Evolutionary conservation across 371 early-diverging fungal species (phyloP), one percentile per base, ranked within the genome.

Genomic region (Thermomucor indicae-seudaticae): DNA sequence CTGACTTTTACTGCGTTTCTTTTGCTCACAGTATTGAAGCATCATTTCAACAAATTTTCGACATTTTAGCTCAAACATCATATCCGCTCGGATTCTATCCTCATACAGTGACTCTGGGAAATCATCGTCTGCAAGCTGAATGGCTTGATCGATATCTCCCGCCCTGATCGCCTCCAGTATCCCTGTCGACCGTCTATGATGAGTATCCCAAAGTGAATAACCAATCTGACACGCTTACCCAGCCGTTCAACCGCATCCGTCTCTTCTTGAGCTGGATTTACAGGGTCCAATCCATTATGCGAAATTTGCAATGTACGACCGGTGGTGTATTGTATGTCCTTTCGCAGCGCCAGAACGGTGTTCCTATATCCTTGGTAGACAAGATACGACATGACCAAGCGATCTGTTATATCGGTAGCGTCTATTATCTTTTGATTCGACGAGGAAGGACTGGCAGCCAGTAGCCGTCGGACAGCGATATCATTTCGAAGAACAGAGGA

Each of bases 31-130:
- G 29, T 62, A 59, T 25, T 64, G 51, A 1, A 77, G 61, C 53
- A 92, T 85, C 74, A 92, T 82, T 70, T 95, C 95, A 19, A 95
- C 65, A 64, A 95, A 94, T 58, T 88, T 84, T 28, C 83, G 86
- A 57, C 95, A 93, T 28, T 83, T 72, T 20, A 96, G 79, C 47
- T 81, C 79, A 53, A 95, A 89, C 38, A 75, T 55, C 41, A 93
- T 70, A 34, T 78, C 72, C 7, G 64, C 76, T 53, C 84, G 75
- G 43, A 53, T 57, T 24, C 55, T 37, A 44, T 62, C 64, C 53
- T 52, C 43, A 27, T 64, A 35, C 4, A 92, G 64, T 8, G 92
- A 69, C 0, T 54, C 58, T 1, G 92, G 89, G 55, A 85, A 92
- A 42, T 75, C 67, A 4, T 55, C 49, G 25, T 86, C 62, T 19